A percentile compares a stretch with the other conserved stretches of the same genome.
Conservation (phyloP, 768 basidiomycete genomes). For the Lactarius vividus region DNA sequence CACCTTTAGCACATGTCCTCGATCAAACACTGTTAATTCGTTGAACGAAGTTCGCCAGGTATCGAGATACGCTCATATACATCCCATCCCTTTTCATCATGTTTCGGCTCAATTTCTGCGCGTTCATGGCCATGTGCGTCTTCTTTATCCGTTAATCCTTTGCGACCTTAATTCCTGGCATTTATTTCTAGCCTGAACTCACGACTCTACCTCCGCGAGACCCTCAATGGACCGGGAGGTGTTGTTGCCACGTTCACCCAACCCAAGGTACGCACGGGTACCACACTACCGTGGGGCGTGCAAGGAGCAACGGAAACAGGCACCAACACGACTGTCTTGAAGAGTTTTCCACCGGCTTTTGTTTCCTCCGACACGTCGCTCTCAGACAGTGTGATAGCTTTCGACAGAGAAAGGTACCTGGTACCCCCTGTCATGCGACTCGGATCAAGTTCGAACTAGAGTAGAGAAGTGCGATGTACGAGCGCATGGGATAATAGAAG, state of each 20-base stretch:
- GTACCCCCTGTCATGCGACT: neutral
- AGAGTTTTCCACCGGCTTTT: neutral
- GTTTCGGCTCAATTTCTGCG: too few relatives aligned
- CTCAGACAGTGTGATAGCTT: neutral
- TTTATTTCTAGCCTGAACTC: neutral
- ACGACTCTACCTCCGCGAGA: neutral
- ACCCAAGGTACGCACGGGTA: neutral
- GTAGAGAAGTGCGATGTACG: too few relatives aligned
- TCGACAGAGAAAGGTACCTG: neutral
- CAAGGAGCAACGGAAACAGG: neutral
- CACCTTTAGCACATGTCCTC: too few relatives aligned
- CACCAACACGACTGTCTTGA: neutral
- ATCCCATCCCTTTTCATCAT: neutral
- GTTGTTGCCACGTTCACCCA: neutral
- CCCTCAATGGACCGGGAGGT: neutral
- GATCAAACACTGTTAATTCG: neutral
- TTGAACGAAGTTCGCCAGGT: neutral
- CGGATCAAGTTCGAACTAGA: too few relatives aligned
- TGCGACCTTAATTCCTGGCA: neutral
- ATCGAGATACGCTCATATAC: neutral
- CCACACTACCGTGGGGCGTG: neutral
- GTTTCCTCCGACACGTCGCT: neutral
- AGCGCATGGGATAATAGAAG: too few relatives aligned
- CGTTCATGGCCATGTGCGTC: neutral
- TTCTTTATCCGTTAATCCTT: neutral